Conservation (phyloP, 371 early-diverging fungal genomes). For the Lichtheimia hyalospora region DNA sequence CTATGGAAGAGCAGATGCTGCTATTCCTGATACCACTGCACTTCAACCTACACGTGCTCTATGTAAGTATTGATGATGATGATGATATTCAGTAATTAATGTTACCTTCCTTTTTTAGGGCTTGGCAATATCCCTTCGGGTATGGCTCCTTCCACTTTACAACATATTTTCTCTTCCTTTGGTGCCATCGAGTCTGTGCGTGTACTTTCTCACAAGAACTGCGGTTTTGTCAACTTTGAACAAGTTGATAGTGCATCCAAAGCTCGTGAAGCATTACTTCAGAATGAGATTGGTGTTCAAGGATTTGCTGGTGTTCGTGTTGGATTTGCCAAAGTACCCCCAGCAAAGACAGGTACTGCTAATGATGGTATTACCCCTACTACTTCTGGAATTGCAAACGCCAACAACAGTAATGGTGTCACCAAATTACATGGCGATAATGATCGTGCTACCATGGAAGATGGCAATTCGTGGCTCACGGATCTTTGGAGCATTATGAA, state of each 20-base stretch:
- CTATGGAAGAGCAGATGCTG: slow-evolving; percentile 88
- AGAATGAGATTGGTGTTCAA: slow-evolving; percentile 79
- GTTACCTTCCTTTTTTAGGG: slow-evolving; percentile 55
- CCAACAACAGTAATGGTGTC: slow-evolving; percentile 7
- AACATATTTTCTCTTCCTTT: slow-evolving; percentile 76
- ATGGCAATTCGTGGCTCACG: slow-evolving; percentile 27
- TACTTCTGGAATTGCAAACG: background rate
- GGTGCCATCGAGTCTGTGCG: slow-evolving; percentile 93
- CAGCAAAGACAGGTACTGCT: slow-evolving; percentile 23
- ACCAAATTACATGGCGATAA: slow-evolving; percentile 13
- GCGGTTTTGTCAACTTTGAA: slow-evolving; percentile 96
- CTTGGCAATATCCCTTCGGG: slow-evolving; percentile 91
- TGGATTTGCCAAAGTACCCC: slow-evolving; percentile 90
- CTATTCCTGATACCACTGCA: slow-evolving; percentile 32
- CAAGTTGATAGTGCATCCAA: slow-evolving; percentile 83
- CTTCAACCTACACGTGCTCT: slow-evolving; percentile 51
- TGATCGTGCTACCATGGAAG: slow-evolving; percentile 13
- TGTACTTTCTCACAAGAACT: slow-evolving; percentile 94
- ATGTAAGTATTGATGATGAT: slow-evolving; percentile 29
- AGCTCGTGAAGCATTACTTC: slow-evolving; percentile 86
- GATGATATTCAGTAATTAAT: slow-evolving; percentile 2
- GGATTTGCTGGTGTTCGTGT: slow-evolving; percentile 78
- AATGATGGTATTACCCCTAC: background rate
- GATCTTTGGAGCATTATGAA: slow-evolving; percentile 32
- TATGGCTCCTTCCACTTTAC: slow-evolving; percentile 75